phyloP scores from a whole-genome alignment of 805 yeast genomes.

The Yamadazyma laniorum region DNA sequence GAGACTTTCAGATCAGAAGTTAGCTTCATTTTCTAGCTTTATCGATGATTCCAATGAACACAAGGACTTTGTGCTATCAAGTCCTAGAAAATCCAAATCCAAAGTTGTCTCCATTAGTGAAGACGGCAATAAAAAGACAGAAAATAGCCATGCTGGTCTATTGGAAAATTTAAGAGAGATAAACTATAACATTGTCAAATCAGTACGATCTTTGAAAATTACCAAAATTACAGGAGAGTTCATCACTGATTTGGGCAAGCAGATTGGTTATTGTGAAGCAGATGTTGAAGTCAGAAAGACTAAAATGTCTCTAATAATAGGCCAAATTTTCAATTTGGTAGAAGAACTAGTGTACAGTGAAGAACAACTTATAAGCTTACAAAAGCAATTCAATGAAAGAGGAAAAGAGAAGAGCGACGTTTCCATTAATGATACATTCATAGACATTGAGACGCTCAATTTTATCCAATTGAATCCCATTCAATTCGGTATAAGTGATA shows the following conservation, averaged over 20 bases:
- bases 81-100: slow-evolving; percentile 23
- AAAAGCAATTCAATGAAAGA: slow-evolving; percentile 23
- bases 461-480: slow-evolving; percentile 36
- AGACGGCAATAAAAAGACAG: slow-evolving; percentile 8
- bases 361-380: slow-evolving; percentile 32
- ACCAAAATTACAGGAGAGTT: slow-evolving; percentile 37
- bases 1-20: slow-evolving; percentile 15
- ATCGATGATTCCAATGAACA: slow-evolving; percentile 11
- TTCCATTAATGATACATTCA: slow-evolving; percentile 24
- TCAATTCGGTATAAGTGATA: slow-evolving; percentile 38
- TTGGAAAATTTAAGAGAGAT: slow-evolving; percentile 32
- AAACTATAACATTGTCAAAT: slow-evolving; percentile 36
- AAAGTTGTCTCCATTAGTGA: neutral
- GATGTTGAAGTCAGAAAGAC: slow-evolving; percentile 24
- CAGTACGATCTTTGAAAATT: slow-evolving; percentile 33
- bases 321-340: slow-evolving; percentile 26
- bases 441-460: slow-evolving; percentile 37
- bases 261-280: slow-evolving; percentile 24
- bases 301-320: slow-evolving; percentile 23
- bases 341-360: slow-evolving; percentile 28
- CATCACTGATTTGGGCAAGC: slow-evolving; percentile 20
- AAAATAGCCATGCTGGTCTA: slow-evolving; percentile 8
- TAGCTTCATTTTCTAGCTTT: slow-evolving; percentile 7
- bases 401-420: slow-evolving; percentile 11
- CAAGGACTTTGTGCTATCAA: slow-evolving; percentile 25